Evolutionary conservation across 345 rosid genomes (phyloP).

Genomic region (Bruguiera sexangula): DNA sequence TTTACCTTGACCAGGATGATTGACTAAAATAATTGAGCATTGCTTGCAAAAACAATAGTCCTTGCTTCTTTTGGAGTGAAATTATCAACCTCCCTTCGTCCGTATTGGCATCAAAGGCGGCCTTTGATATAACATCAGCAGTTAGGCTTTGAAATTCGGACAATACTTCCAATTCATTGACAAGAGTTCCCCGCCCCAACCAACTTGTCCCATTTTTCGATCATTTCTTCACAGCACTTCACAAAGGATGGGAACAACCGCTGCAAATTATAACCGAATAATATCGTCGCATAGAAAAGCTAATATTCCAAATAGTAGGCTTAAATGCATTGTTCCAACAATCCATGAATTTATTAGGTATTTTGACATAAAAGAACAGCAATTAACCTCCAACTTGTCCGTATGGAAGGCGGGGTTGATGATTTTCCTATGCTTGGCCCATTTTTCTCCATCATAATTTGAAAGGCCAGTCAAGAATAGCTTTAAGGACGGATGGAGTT

Average conservation of each 20-base stretch:
- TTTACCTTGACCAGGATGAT: not conserved
- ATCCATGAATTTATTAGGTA: not conserved
- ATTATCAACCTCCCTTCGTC: constrained; percentile 24
- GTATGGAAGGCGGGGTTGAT: constrained; percentile 31
- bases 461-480: constrained; percentile 28
- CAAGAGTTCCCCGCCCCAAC: constrained; percentile 14
- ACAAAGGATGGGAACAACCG: constrained; percentile 29
- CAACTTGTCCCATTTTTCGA: constrained; percentile 26
- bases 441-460: constrained; percentile 27
- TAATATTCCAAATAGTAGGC: too few species aligned
- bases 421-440: constrained; percentile 33
- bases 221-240: constrained; percentile 21
- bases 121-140: constrained; percentile 29
- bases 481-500: constrained; percentile 11
- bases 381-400: constrained; percentile 30
- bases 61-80: constrained; percentile 27
- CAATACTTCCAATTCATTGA: constrained; percentile 19
- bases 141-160: constrained; percentile 24
- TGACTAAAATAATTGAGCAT: not conserved
- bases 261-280: not conserved
- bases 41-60: constrained; percentile 6
- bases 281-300: too few species aligned
- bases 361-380: not conserved
- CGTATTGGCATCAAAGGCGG: constrained; percentile 27
- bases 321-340: not conserved